Evolutionary conservation across 495 filamentous ascomycete species (phyloP).

Genomic region (Elasticomyces elasticus): DNA sequence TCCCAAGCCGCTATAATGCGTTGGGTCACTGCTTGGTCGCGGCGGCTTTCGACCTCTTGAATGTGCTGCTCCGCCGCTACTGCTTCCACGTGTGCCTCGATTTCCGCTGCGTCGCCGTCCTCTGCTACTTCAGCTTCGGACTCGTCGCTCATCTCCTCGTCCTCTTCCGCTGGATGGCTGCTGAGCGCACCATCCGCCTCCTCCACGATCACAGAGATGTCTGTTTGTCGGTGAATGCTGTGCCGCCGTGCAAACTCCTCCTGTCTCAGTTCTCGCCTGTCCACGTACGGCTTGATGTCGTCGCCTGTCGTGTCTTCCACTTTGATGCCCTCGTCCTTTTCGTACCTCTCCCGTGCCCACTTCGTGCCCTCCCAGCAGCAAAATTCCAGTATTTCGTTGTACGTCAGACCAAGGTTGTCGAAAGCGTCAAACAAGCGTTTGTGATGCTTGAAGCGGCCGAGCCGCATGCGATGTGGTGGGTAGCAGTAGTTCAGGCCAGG

Average conservation of each 20-base stretch:
- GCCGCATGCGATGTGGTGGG: slow-evolving; percentile 69
- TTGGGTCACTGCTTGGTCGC: slow-evolving; percentile 13
- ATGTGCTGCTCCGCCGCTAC: slow-evolving; percentile 8
- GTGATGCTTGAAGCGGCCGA: slow-evolving; percentile 74
- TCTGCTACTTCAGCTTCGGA: slow-evolving; percentile 8
- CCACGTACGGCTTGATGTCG: slow-evolving; percentile 37
- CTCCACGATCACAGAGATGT: slow-evolving; percentile 19
- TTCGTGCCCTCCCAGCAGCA: slow-evolving; percentile 93
- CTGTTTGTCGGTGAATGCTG: slow-evolving; percentile 17
- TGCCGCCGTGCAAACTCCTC: background rate
- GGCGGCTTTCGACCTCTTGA: slow-evolving; percentile 5
- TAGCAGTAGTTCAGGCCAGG: slow-evolving; percentile 82
- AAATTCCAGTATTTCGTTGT: slow-evolving; percentile 61
- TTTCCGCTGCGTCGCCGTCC: slow-evolving; percentile 2
- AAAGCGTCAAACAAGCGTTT: slow-evolving; percentile 72
- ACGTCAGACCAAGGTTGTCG: slow-evolving; percentile 65
- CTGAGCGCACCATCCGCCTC: slow-evolving; percentile 11
- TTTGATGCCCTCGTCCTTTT: slow-evolving; percentile 59
- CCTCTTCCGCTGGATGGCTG: slow-evolving; percentile 7
- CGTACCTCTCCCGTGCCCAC: slow-evolving; percentile 76
- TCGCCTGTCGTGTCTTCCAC: slow-evolving; percentile 74
- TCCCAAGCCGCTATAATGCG: slow-evolving; percentile 12
- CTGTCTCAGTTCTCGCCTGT: slow-evolving; percentile 4
- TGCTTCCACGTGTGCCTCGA: slow-evolving; percentile 10
- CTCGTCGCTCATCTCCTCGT: slow-evolving; percentile 10